Base-by-base conservation (phyloP, 352 stramenopile genomes). In the Globisporangium cylindrosporum region DNA sequence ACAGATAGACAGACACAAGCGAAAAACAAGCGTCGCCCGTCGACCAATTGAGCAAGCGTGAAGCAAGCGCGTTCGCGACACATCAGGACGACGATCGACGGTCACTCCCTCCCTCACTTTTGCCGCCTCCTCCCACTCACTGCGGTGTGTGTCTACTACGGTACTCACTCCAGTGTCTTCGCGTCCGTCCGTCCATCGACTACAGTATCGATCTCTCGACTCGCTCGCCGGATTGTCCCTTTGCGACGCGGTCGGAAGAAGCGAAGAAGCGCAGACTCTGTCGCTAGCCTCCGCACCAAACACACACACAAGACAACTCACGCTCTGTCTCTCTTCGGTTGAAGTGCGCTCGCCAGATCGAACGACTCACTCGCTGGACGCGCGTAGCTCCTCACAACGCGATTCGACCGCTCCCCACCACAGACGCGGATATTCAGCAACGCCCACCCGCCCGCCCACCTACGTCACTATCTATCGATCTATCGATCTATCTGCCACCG, bases 271-370 rank as follows among this genome's bases (percentile, higher is more conserved):
- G 29, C 32, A 24, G 32, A 49, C 56, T 62, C 18, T 62, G 56
- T 41, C 32, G 32, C 20, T 61, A 60, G 46, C 63, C 54, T 51
- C 43, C 8, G 14, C 49, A 41, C 34, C 15, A 18, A 9, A 32
- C 27, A 32, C 27, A 32, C 27, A 32, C 29, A 3, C 62, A 20
- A 36, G 22, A 25, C 18, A 32, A 8, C 24, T 29, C 54, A 59
- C 32, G 34, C 14, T 66, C 56, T 70, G 51, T 65, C 57, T 64
- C 57, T 64, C 56, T 34, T 20, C 57, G 36, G 57, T 64, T 55
- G 57, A 66, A 65, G 60, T 66, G 41, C 29, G 24, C 24, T 27
- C 49, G 12, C 29, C 32, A 48, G 25, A 36, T 38, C 51, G 24
- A 58, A 58, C 54, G 27, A 43, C 27, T 59, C 54, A 14, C 41